A percentile compares a stretch with the other conserved stretches of the same genome.
Conservation (phyloP, 352 stramenopile species). For the Phytophthora tentaculata region DNA sequence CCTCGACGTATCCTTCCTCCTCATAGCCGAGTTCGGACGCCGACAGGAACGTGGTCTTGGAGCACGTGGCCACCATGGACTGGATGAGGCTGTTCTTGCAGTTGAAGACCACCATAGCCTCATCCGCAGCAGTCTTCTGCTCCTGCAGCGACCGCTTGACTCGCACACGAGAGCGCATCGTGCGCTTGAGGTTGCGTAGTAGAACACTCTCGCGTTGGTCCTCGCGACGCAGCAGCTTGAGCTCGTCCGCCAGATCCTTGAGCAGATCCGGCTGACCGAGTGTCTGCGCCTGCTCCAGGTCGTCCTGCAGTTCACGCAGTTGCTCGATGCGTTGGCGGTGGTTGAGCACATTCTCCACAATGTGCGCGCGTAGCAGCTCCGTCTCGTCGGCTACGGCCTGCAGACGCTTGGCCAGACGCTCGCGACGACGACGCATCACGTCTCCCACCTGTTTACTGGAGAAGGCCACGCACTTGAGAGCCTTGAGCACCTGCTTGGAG, state of each 20-base stretch:
- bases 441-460: slow-evolving; percentile 67
- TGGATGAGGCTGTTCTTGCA: slow-evolving; percentile 71
- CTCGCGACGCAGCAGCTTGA: slow-evolving; percentile 55
- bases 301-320: slow-evolving; percentile 57
- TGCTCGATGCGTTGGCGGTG: slow-evolving; percentile 53
- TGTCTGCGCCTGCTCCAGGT: slow-evolving; percentile 59
- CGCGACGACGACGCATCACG: slow-evolving; percentile 59
- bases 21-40: slow-evolving; percentile 22
- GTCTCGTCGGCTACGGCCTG: slow-evolving; percentile 55
- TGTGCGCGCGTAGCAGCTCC: slow-evolving; percentile 53
- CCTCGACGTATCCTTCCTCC: slow-evolving; percentile 42
- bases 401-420: slow-evolving; percentile 53
- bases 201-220: slow-evolving; percentile 51
- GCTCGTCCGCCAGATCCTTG: slow-evolving; percentile 54
- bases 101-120: slow-evolving; percentile 52
- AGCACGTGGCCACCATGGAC: slow-evolving; percentile 53
- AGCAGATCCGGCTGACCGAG: slow-evolving; percentile 58
- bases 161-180: slow-evolving; percentile 41
- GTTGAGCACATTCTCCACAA: slow-evolving; percentile 58
- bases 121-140: slow-evolving; percentile 47
- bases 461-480: slow-evolving; percentile 68
- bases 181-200: slow-evolving; percentile 54
- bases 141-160: slow-evolving; percentile 41
- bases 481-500: slow-evolving; percentile 69
- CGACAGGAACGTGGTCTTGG: slow-evolving; percentile 41